Evolutionary conservation across 371 early-diverging fungal species (phyloP), one percentile per base, ranked within the genome.

Genomic region (Coemansia sp.): DNA sequence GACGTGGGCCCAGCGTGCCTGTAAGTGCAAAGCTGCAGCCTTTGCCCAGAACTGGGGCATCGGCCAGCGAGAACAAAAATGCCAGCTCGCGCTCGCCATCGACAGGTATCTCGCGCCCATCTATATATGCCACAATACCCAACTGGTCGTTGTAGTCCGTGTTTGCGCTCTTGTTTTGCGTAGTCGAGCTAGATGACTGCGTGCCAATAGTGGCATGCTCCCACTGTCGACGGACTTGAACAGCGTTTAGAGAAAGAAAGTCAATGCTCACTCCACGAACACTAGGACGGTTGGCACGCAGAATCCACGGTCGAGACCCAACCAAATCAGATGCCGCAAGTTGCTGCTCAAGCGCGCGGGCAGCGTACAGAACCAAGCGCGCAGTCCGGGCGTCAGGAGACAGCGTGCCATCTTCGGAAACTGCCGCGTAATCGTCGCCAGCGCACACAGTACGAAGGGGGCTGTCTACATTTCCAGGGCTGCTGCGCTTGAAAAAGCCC

Each of bases 11-110:
- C 39, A 75, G 65, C 6, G 72, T 75, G 42, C 59, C 68, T 0
- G 77, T 75, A 20, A 75, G 64, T n/a, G 68, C 77, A 72, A 75
- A 75, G 59, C 77, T 75, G 54, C 57, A 23, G 14, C 25, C 57
- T n/a, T 60, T 65, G 21, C 37, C 54, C 48, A 65, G 40, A 0
- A 61, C 56, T 5, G 77, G 77, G n/a, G 68, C 72, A 23, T 65
- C 77, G 1, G 77, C 72, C 30, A 75, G 65, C 16, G 77, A 51
- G 21, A 68, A 75, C 62, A 67, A 14, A 39, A 75, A 52, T 3
- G 68, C 72, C 12, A 75, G 54, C 62, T 75, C 77, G 28, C 39
- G 51, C 26, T 21, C 20, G 9, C 39, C 37, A n/a, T 54, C 65
- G 9, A 56, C 16, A n/a, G 42, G 51, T 5, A 52, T 8, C 9